Percentiles rank a stretch among this genome's conserved stretches.
These are phyloP conservation scores for Lomentospora prolificans DNA, from an alignment of 2,329 filamentous ascomycete genomes.

Conservation along the genomic window DNA sequence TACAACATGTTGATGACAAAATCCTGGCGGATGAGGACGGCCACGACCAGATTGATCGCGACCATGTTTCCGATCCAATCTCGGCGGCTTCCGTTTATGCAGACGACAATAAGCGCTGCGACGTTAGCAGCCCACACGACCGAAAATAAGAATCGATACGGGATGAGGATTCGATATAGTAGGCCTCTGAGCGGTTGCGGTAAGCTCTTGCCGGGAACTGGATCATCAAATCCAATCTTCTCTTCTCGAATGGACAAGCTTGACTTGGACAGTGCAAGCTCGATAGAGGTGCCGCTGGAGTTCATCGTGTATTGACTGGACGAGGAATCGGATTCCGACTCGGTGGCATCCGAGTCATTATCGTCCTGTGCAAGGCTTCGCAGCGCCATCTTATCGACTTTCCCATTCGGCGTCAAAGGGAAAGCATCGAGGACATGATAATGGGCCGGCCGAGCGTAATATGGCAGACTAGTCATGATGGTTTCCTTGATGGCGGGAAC, in stretches of 20 bases:
- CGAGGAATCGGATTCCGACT: neutral
- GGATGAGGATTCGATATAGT: constrained; percentile 36
- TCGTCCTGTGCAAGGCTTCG: constrained; percentile 20
- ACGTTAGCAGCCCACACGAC: constrained; percentile 41
- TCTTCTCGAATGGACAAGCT: constrained; percentile 14
- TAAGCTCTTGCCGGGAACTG: constrained; percentile 30
- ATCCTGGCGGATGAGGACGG: constrained; percentile 45
- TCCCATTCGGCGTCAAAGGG: constrained; percentile 44
- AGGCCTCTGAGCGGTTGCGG: constrained; percentile 28
- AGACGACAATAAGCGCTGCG: constrained; percentile 33
- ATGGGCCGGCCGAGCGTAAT: constrained; percentile 42
- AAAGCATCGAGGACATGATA: constrained; percentile 33
- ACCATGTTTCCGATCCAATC: constrained; percentile 31
- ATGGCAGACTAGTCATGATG: constrained; percentile 35
- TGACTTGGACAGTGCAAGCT: neutral
- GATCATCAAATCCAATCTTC: constrained; percentile 20
- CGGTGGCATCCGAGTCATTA: constrained; percentile 16
- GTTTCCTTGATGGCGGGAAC: constrained; percentile 27
- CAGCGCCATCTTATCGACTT: constrained; percentile 42
- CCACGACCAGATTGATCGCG: constrained; percentile 37
- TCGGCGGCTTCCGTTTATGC: constrained; percentile 22
- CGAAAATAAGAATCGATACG: constrained; percentile 48
- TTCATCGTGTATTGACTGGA: neutral
- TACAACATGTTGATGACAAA: constrained; percentile 42
- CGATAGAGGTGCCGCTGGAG: neutral